Evolutionary conservation across 768 basidiomycete species (phyloP), one percentile per base, ranked within the genome.

Genomic region (Pulveroboletus frians): DNA sequence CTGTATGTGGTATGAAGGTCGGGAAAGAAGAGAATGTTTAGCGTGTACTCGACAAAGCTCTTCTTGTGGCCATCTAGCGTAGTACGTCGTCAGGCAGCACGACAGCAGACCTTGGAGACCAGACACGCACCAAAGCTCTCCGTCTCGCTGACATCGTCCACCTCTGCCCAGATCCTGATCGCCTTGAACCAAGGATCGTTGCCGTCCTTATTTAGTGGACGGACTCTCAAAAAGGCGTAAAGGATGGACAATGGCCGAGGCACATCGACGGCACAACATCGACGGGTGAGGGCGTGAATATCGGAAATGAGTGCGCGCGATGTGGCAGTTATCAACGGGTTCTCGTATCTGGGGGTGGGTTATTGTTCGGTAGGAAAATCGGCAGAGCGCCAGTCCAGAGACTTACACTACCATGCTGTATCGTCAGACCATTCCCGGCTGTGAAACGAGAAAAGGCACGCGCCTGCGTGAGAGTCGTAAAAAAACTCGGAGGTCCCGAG

Each of bases 21-120:
- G 1, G 90, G 89, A 43, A 91, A 75, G 51, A 90, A 69, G 46
- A 89, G 73, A 35, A 91, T 70, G 63, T 92, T 82, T 49, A 91
- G 74, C 1, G 85, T 88, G 63, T 90, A 89, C 61, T 89, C 84
- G 39, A 91, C 80, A 21, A 89, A 83, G 36, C 78, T 78, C 66
- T 80, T 83, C 48, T 79, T 77, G 59, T 84, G 81, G 17, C 87
- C 85, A 63, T 89, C 88, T 90, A 49, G 20, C 23, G 21, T n/a
- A 35, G 4, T 15, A 37, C 29, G 39, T 50, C 23, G 23, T 26
- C 23, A 26, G 23, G 5, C 23, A 26, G 26, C 13, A 36, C 47
- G 40, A 23, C 32, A 5, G 34, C 9, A 14, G 17, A 14, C 32
- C 10, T 21, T 10, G 42, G 9, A 41, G 18, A 59, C 18, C 6